Percentiles rank a stretch among this genome's conserved stretches.
These are phyloP conservation scores for Francoa sonchifolia DNA, from an alignment of 441 rosid species.

Conservation along the genomic window DNA sequence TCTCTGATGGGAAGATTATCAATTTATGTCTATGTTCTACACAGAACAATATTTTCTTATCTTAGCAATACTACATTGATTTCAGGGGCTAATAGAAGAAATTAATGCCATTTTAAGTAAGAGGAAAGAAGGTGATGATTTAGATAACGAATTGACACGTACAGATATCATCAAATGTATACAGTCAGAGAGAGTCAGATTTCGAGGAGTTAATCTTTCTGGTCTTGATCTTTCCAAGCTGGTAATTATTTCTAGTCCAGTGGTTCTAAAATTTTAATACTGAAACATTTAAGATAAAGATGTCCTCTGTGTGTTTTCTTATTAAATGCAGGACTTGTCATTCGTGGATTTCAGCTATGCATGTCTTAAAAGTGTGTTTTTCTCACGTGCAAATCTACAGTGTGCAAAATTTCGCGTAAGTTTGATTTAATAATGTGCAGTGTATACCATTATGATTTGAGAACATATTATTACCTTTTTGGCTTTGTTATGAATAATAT, in stretches of 20 bases:
- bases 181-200: constrained; percentile 64
- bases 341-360: constrained; percentile 84
- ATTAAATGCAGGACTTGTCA: constrained; percentile 59
- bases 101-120: constrained; percentile 28
- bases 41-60: too few species aligned
- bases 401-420: constrained; percentile 76
- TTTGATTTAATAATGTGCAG: not conserved
- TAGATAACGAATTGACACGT: constrained; percentile 57
- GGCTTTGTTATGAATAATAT: too few species aligned
- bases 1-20: too few species aligned
- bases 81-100: constrained; percentile 70
- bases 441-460: too few species aligned
- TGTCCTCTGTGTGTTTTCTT: constrained; percentile 3
- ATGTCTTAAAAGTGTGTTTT: constrained; percentile 69
- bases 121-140: constrained; percentile 46
- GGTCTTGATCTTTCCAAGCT: constrained; percentile 88
- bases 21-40: too few species aligned
- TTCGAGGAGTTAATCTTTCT: constrained; percentile 81
- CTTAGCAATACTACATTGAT: too few species aligned
- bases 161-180: constrained; percentile 78
- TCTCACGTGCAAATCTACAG: constrained; percentile 86
- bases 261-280: constrained; percentile 9
- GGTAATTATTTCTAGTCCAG: constrained; percentile 29
- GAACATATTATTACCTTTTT: too few species aligned
- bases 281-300: not conserved